Evolutionary conservation across 371 early-diverging fungal genomes (phyloP), one percentile per base, ranked within the genome.

Genomic region (Apophysomyces sp.): DNA sequence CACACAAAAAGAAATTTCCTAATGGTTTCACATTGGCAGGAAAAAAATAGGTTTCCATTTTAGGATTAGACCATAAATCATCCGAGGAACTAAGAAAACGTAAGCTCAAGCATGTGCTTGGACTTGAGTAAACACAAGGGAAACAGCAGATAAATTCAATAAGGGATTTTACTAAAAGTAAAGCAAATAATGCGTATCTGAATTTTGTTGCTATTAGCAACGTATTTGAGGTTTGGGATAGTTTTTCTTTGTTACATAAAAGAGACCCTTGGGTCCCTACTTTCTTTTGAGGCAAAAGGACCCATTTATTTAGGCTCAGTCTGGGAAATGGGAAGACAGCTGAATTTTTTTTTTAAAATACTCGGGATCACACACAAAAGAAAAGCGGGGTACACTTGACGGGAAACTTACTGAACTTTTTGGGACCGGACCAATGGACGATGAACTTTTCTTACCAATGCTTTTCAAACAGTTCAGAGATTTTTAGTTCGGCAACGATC

Each of bases 1-100:
- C 49, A 61, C 61, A 61, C 55, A 55, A 55, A 55, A 53, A 32
- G 21, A 39, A 60, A 40, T 40, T 55, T 55, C 62, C 37, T 55
- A 26, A 12, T 13, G 49, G 62, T 61, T 55, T 55, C 62, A 28
- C 53, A 29, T 28, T 53, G 28, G 28, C 53, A 51, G 18, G 28
- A 53, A 28, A 52, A 53, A 31, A n/a, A 53, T 9, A 16, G 4
- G 21, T 21, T 44, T 44, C 49, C 49, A 18, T 44, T 44, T 44
- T 44, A 18, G 21, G n/a, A 44, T 11, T 44, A 44, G 49, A 9
- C 24, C 21, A 11, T 8, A 4, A 44, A 26, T 21, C 24, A 18
- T 44, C 49, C 49, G 49, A 44, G 49, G 49, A 44, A 44, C 18
- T 21, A 44, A n/a, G n/a, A n/a, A n/a, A 21, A 44, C 34, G 34